A percentile compares a stretch with the other conserved stretches of the same genome.
Evolutionary conservation across 306 rosid species (phyloP).

Genomic region (Acacia crassicarpa): DNA sequence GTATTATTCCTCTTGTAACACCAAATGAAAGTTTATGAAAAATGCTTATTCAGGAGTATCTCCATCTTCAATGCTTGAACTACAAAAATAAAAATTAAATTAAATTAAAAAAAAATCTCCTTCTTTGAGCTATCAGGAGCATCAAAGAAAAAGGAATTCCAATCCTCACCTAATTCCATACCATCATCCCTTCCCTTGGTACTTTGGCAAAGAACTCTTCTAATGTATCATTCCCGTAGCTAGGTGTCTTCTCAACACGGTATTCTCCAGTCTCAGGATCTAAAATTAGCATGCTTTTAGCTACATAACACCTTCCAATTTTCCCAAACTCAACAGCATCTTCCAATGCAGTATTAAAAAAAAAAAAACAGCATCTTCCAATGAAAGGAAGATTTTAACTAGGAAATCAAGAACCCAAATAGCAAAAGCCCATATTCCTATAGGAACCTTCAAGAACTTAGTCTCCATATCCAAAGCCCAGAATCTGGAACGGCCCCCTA

Average conservation of each 20-base stretch:
- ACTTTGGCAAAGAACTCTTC: slow-evolving; percentile 84
- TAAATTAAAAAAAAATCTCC: too few species aligned
- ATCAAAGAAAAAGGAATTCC: too few species aligned
- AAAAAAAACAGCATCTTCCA: slow-evolving; percentile 94
- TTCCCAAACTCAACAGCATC: slow-evolving; percentile 94
- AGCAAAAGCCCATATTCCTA: slow-evolving; percentile 89
- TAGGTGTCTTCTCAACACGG: slow-evolving; percentile 85
- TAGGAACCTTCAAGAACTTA: slow-evolving; percentile 85
- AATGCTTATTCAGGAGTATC: too few species aligned
- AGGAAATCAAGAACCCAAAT: slow-evolving; percentile 74
- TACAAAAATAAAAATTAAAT: too few species aligned
- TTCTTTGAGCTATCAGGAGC: too few species aligned
- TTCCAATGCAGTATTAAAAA: too few species aligned
- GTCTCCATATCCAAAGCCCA: slow-evolving; percentile 41
- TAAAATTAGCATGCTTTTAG: slow-evolving; percentile 85
- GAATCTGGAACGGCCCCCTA: too few species aligned
- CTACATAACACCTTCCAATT: slow-evolving; percentile 96
- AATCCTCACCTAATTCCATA: slow-evolving; percentile 82
- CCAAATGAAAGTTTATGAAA: too few species aligned
- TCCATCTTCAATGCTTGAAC: too few species aligned
- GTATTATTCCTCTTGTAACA: too few species aligned
- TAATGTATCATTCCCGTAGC: slow-evolving; percentile 87
- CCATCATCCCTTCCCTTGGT: slow-evolving; percentile 91
- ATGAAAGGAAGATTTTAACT: slow-evolving; percentile 71
- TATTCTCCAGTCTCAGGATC: slow-evolving; percentile 90